phyloP scores from a whole-genome alignment of 2,329 filamentous ascomycete genomes.

The Fusarium sp. region DNA sequence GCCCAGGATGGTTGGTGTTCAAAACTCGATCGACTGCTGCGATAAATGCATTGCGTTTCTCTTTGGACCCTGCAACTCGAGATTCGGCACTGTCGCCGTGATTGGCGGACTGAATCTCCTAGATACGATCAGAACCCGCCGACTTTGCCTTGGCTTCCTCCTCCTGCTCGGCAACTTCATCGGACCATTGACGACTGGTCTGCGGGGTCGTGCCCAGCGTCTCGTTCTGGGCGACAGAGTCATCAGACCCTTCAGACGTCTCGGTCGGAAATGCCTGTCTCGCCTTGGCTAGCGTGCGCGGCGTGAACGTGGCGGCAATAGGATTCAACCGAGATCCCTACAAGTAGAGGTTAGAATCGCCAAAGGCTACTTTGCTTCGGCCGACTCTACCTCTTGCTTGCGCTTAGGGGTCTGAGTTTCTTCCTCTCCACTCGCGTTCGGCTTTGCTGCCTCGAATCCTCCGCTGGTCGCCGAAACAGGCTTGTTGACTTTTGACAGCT shows the following conservation, averaged over 20 bases:
- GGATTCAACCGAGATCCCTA: conserved; percentile 71
- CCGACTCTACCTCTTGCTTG: conserved; percentile 68
- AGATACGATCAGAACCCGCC: conserved; percentile 11
- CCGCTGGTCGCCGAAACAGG: conserved; percentile 34
- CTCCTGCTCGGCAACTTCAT: conserved; percentile 50
- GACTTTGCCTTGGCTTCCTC: conserved; percentile 20
- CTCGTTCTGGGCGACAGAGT: conserved; percentile 17
- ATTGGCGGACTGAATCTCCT: conserved; percentile 21
- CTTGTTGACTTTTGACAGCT: conserved; percentile 55
- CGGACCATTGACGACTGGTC: conserved; percentile 49
- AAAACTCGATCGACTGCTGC: conserved; percentile 41
- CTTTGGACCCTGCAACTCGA: conserved; percentile 17
- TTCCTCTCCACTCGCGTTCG: conserved; percentile 40
- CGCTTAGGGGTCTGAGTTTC: conserved; percentile 54
- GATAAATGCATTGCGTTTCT: conserved; percentile 41
- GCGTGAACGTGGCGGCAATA: conserved; percentile 69
- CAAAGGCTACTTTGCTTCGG: conserved; percentile 48
- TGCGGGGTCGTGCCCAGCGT: conserved; percentile 25
- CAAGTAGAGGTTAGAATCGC: conserved; percentile 60
- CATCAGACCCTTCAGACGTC: conserved; percentile 30
- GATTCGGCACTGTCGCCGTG: background rate
- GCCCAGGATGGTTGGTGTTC: conserved; percentile 24
- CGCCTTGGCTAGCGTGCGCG: conserved; percentile 52
- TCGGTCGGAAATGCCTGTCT: conserved; percentile 25
- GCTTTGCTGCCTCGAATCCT: conserved; percentile 45